phyloP scores from a whole-genome alignment of 176 grass and related monocot species.

The Oryza rufipogon region DNA sequence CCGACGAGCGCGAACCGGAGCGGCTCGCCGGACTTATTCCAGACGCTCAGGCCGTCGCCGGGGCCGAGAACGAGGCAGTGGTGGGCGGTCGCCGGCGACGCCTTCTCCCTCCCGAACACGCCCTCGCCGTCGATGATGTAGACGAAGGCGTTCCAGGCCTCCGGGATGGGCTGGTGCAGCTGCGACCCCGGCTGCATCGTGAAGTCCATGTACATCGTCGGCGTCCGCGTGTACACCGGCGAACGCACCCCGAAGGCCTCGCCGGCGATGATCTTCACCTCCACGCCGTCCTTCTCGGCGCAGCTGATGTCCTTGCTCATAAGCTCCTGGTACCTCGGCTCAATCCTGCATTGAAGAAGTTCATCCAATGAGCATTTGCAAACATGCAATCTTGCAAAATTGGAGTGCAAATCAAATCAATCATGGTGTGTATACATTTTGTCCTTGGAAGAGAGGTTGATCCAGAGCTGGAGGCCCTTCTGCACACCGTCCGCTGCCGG shows the following conservation, averaged over 20 bases:
- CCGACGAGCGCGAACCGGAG: constrained; percentile 67
- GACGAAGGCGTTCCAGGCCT: constrained; percentile 79
- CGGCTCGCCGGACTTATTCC: constrained; percentile 52
- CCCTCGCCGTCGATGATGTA: constrained; percentile 90
- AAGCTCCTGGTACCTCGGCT: constrained; percentile 84
- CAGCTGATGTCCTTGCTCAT: constrained; percentile 76
- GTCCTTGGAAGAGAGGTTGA: constrained; percentile 86
- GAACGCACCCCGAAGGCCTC: constrained; percentile 82
- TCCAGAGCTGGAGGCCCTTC: constrained; percentile 88
- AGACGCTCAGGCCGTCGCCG: constrained; percentile 69
- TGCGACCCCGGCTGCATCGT: constrained; percentile 62
- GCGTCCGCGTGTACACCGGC: constrained; percentile 78
- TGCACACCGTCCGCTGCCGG: constrained; percentile 61
- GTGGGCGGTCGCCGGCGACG: constrained; percentile 31
- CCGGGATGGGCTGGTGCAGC: constrained; percentile 57
- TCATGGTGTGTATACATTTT: constrained; percentile 54
- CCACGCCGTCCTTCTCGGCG: constrained; percentile 65
- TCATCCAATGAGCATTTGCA: neutral
- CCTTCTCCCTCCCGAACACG: constrained; percentile 48
- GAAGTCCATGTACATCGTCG: constrained; percentile 89
- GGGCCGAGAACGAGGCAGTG: constrained; percentile 66
- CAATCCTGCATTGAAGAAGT: constrained; percentile 47
- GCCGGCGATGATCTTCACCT: constrained; percentile 75
- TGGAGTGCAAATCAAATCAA: neutral
- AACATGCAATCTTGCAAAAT: neutral